A percentile compares a stretch with the other conserved stretches of the same genome.
Evolutionary conservation across 257 asterid species (phyloP).

Genomic region (Penstemon barbatus): DNA sequence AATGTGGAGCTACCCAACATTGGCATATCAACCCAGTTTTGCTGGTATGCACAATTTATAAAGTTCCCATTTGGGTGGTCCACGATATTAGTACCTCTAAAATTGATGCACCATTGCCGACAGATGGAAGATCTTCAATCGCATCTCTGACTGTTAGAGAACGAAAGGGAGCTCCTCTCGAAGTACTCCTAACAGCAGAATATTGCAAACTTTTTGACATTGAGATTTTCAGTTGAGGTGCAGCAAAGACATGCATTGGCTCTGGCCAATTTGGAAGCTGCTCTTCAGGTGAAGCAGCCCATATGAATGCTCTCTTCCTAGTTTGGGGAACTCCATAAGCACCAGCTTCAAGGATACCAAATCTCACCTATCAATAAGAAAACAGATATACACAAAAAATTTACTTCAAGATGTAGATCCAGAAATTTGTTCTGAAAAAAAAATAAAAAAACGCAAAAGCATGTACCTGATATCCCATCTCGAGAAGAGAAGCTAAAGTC

Average conservation of each 20-base stretch:
- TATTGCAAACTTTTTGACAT: constrained; percentile 58
- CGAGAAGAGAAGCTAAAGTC: constrained; percentile 87
- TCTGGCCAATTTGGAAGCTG: constrained; percentile 97
- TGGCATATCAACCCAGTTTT: not conserved
- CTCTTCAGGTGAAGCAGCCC: constrained; percentile 98
- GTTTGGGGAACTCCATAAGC: constrained; percentile 95
- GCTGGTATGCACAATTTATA: constrained; percentile 1
- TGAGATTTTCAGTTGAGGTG: constrained; percentile 74
- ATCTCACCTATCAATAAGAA: constrained; percentile 54
- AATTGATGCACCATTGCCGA: constrained; percentile 75
- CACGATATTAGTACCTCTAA: constrained; percentile 51
- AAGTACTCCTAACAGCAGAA: constrained; percentile 80
- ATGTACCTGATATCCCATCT: constrained; percentile 93
- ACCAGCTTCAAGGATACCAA: constrained; percentile 97
- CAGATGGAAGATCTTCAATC: constrained; percentile 92
- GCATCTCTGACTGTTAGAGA: constrained; percentile 94
- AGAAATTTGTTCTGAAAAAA: constrained; percentile 1
- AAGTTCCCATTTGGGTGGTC: not conserved
- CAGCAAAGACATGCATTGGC: constrained; percentile 94
- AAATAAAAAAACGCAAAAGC: constrained; percentile 1
- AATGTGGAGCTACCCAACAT: not conserved
- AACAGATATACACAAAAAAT: not conserved
- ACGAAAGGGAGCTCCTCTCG: constrained; percentile 93
- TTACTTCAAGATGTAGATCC: not conserved
- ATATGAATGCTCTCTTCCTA: constrained; percentile 92